Percentiles rank a stretch among this genome's conserved stretches.
Conservation (phyloP, 2,329 filamentous ascomycete genomes). For the Exophiala spinifera region DNA sequence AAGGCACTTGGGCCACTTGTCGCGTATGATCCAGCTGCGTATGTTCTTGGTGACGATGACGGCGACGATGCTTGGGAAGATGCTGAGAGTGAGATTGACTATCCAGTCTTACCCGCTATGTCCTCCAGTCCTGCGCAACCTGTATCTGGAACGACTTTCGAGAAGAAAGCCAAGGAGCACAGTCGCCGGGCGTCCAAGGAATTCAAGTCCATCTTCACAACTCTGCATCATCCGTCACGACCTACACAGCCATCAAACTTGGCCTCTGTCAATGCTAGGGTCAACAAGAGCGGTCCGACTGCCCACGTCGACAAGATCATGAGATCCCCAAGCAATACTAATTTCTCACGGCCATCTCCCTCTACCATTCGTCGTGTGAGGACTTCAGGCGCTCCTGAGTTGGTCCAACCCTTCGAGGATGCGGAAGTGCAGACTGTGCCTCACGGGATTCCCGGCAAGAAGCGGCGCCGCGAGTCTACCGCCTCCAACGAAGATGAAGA, state of each 20-base stretch:
- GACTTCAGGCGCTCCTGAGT: constrained; percentile 30
- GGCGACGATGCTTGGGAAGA: constrained; percentile 25
- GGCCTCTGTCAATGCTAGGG: constrained; percentile 23
- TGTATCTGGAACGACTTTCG: constrained; percentile 16
- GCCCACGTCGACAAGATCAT: constrained; percentile 19
- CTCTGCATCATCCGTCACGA: constrained; percentile 27
- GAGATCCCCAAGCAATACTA: constrained; percentile 21
- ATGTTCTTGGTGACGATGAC: constrained; percentile 25
- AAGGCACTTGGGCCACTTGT: constrained; percentile 21
- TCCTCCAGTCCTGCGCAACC: constrained; percentile 15
- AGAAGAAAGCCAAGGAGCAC: constrained; percentile 28
- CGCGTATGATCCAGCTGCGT: constrained; percentile 29
- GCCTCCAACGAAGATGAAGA: constrained; percentile 21
- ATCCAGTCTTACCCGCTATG: constrained; percentile 35
- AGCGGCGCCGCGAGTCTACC: constrained; percentile 31
- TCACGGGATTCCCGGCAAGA: constrained; percentile 33
- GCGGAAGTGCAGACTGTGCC: constrained; percentile 27
- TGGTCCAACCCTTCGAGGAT: constrained; percentile 29
- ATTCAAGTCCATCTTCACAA: constrained; percentile 32
- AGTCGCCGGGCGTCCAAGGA: constrained; percentile 31
- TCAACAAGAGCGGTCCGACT: constrained; percentile 23
- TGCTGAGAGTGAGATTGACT: constrained; percentile 33
- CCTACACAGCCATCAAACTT: constrained; percentile 15
- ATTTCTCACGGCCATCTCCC: constrained; percentile 38
- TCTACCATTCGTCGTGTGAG: constrained; percentile 43